Percentiles rank a stretch among this genome's conserved stretches.
Conservation (phyloP, 345 rosid species). For the Gossypium anomalum region DNA sequence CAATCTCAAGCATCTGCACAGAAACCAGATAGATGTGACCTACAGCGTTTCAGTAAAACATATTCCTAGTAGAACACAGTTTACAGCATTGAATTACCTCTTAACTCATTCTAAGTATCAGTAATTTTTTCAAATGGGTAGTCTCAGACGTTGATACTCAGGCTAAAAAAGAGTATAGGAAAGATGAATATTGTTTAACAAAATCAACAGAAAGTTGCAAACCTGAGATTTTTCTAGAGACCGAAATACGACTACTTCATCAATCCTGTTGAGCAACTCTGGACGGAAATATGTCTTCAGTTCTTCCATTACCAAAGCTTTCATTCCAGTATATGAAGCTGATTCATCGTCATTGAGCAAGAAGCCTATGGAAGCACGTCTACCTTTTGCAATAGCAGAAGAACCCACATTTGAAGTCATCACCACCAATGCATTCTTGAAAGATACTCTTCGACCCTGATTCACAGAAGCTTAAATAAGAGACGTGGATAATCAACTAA, state of each 20-base stretch:
- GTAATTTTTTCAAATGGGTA: not conserved
- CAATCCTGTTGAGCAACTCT: constrained; percentile 93
- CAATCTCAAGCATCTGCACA: constrained; percentile 69
- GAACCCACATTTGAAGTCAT: constrained; percentile 98
- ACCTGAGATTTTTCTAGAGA: constrained; percentile 89
- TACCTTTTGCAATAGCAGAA: constrained; percentile 80
- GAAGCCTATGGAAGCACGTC: constrained; percentile 65
- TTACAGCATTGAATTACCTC: not conserved
- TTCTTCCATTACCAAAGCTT: constrained; percentile 72
- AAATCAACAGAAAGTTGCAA: constrained; percentile 23
- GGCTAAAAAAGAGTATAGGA: not conserved
- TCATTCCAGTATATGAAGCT: constrained; percentile 70
- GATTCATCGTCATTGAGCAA: constrained; percentile 46
- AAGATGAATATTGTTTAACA: not conserved
- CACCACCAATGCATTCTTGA: constrained; percentile 84
- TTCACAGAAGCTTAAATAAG: constrained; percentile 8
- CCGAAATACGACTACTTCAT: constrained; percentile 83
- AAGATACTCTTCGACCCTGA: constrained; percentile 92
- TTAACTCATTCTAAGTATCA: not conserved
- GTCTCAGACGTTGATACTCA: not conserved
- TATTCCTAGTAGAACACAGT: not conserved
- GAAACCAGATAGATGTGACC: not conserved
- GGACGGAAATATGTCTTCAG: constrained; percentile 89
- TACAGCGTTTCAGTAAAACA: not conserved
- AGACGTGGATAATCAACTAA: constrained; percentile 11